Base-by-base conservation (phyloP, 805 yeast species). In the Sugiyamaella valdiviana region DNA sequence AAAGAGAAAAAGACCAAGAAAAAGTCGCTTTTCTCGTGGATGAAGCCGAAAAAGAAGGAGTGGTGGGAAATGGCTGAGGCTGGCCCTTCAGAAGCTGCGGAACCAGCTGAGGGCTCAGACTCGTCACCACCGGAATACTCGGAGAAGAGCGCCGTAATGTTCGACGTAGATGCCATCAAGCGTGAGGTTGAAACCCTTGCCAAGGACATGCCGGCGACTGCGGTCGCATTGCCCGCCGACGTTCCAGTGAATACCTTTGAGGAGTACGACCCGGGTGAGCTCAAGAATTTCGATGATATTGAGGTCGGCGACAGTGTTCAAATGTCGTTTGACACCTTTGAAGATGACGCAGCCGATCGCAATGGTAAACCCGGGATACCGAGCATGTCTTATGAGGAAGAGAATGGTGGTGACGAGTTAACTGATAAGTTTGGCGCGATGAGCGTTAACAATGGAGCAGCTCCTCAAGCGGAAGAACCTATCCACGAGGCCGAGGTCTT, bases 21-120 rank as follows among this genome's bases (percentile, higher is more conserved):
- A 56, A 65, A 69, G 47, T 63, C 63, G 39, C 45, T 62, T 64
- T 38, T 75, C 70, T 73, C 61, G 65, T 21, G 72, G 69, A 49
- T 71, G 73, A 58, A 54, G 72, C 69, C 78, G 53, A 75, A 76
- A 58, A 72, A 74, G 69, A 76, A 70, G 60, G 77, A 68, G 59
- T 80, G 84, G 82, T 76, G 72, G 80, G 79, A 71, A 44, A 67
- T 69, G 54, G 71, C 73, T 40, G 58, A 61, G 49, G 53, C 62
- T 23, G 61, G 57, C 16, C 41, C 72, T 6, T 62, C 63, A 36
- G 64, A 65, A 29, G 58, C 66, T 40, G 53, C 71, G 64, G 46
- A 64, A 71, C 22, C 71, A 65, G 17, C 72, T 70, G 6, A 74
- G 20, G 36, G 14, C 24, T 26, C 48, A 6, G n/a, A 12, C 14